These are phyloP conservation scores for Candida dajiaensis DNA, from an alignment of 805 yeast genomes.

Conservation along the genomic window DNA sequence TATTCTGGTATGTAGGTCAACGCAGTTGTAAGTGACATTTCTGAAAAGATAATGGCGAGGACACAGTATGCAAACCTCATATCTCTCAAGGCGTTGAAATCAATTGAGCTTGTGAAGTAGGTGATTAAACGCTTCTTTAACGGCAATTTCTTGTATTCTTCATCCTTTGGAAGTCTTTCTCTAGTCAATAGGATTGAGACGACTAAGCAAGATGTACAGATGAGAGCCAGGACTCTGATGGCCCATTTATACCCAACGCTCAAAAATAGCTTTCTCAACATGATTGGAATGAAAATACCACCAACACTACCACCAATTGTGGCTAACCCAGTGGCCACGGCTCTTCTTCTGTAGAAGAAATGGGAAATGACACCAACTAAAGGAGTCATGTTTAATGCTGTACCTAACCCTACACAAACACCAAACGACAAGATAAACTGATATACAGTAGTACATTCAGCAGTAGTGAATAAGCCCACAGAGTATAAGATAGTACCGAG, in stretches of 20 bases:
- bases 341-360: conserved; percentile 58
- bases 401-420: conserved; percentile 50
- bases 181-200: conserved; percentile 31
- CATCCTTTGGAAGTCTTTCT: conserved; percentile 37
- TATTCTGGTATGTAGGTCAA: conserved; percentile 47
- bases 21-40: conserved; percentile 39
- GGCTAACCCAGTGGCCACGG: conserved; percentile 46
- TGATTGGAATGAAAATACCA: conserved; percentile 50
- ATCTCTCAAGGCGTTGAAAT: conserved; percentile 37
- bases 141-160: conserved; percentile 20
- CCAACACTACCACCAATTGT: conserved; percentile 55
- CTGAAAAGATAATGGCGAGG: conserved; percentile 38
- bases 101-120: conserved; percentile 23
- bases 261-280: conserved; percentile 42
- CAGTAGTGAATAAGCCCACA: conserved; percentile 51
- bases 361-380: conserved; percentile 57
- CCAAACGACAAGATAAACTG: conserved; percentile 61
- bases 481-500: conserved; percentile 40
- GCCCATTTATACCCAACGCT: conserved; percentile 58
- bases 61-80: conserved; percentile 36
- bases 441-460: conserved; percentile 45
- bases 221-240: conserved; percentile 44
- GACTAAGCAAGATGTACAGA: conserved; percentile 35
- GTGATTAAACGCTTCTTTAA: conserved; percentile 21
- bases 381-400: conserved; percentile 57